Base-by-base conservation (phyloP, 345 rosid genomes). In the Salix purpurea region DNA sequence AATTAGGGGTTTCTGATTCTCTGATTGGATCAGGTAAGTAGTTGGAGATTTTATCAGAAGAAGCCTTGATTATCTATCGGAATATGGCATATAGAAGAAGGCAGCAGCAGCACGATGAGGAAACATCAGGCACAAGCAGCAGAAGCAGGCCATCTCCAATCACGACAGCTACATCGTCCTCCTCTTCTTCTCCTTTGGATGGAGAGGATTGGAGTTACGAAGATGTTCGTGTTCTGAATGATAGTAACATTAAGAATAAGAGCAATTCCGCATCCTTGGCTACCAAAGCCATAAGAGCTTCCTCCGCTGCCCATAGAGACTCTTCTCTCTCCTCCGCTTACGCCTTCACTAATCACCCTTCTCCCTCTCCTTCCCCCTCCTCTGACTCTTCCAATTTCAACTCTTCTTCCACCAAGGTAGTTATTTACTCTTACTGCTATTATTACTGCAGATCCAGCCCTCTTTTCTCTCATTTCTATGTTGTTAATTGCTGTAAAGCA, bases 311-410 rank as follows among this genome's bases (percentile, higher is more conserved):
- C n/a, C 70, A 71, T 37, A 28, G 84, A 9, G 84, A 82, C 46
- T 82, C 84, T 39, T 78, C 84, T 44, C 84, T 82, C 69, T 82
- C 81, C 65, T 78, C 84, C n/a, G 84, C 84, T 44, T 81, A 81
- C 26, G 77, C 73, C 44, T 60, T 68, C 61, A 58, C 28, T 23
- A 48, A 66, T 54, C 77, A 77, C 7, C 79, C 70, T 26, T 56
- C 79, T 16, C 62, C 76, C 50, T 21, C 79, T 56, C 30, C 72
- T 6, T 21, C 77, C 40, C 12, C 71, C 54, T 26, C 66, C 34
- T 48, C 65, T 68, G n/a, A 6, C 21, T 39, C 50, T 39, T 5
- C 64, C 72, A 4, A 58, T 75, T 12, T 56, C 32, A 19, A 69
- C 37, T 48, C 56, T 44, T n/a, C n/a, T 40, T 7, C 46, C 19